Conservation (phyloP, 345 rosid species). For the Rhizophora mangle region DNA sequence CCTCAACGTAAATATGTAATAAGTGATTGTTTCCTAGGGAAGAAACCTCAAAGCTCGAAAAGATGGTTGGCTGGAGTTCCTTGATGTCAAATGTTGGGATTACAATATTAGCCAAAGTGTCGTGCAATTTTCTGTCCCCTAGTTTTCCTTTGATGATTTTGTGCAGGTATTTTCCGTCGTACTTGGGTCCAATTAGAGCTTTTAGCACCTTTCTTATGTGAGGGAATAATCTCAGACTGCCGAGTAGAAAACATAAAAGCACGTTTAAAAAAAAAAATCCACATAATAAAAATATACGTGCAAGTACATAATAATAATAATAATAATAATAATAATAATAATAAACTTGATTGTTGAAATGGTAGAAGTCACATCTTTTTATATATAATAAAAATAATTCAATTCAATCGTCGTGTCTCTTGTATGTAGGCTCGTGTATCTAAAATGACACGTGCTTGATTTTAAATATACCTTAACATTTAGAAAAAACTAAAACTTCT, state of each 20-base stretch:
- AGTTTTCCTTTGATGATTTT: slow-evolving; percentile 35
- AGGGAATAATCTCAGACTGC: not conserved
- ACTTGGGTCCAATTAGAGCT: slow-evolving; percentile 54
- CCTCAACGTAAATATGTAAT: not conserved
- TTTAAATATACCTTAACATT: no score
- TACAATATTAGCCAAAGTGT: slow-evolving; percentile 63
- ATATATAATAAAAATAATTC: no score
- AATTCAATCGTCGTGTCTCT: no score
- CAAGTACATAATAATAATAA: no score
- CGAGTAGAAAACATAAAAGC: not conserved
- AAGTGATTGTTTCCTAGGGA: not conserved
- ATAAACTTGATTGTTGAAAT: no score
- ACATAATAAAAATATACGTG: not conserved
- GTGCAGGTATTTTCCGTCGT: slow-evolving; percentile 55
- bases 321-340: no score
- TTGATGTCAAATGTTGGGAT: slow-evolving; percentile 73
- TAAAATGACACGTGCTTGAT: no score
- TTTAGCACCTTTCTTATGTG: slow-evolving; percentile 15
- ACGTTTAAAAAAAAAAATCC: not conserved
- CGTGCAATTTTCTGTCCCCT: slow-evolving; percentile 42
- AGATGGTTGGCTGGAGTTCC: slow-evolving; percentile 58
- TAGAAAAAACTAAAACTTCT: no score
- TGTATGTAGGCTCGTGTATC: no score
- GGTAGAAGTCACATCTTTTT: no score
- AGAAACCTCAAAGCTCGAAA: slow-evolving; percentile 53